Evolutionary conservation across 73 alveolate species (phyloP), one percentile per base, ranked within the genome.

Genomic region (Paramecium tetraurelia): DNA sequence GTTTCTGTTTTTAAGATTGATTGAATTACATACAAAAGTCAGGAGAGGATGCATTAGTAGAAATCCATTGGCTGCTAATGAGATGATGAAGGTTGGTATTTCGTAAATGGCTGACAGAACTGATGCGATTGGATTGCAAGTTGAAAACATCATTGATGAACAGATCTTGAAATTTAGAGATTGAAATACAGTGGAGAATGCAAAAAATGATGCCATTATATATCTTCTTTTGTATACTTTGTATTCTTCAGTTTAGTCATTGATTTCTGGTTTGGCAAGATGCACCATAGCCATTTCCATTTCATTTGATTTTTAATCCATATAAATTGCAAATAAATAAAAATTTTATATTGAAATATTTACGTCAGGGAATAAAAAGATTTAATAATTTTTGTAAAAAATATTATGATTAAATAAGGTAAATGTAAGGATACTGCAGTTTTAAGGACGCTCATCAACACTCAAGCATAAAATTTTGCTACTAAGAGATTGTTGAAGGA

Each of bases 401-500:
- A 53, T 53, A 53, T 40, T 18, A 80, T 80, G 90, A 31, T 31
- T 6, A 31, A 80, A 80, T 16, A 80, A 80, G 90, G 90, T 21
- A 80, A 41, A 18, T 24, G 50, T 12, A 80, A 80, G 72, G 90
- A 80, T 80, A 80, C 90, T 80, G 90, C 90, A 48, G 90, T 80
- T 80, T 80, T 80, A 80, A 80, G 90, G 90, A 80, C 90, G 21
- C 90, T 80, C 75, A 48, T 80, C 57, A 80, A 80, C 57, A 27
- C 70, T 43, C n/a, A 80, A 35, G 90, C 90, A 40, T 46, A 89
- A 85, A 95, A 95, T 59, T 94, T 93, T 85, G 96, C 98, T 21
- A 93, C 95, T 57, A 92, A 93, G 76, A 94, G 98, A 71, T 95
- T 95, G 85, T 80, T 92, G 92, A 85, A 84, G 76, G 98, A 95